These are phyloP conservation scores for Gilbertella persicaria DNA, from an alignment of 371 early-diverging fungal genomes.

Conservation along the genomic window DNA sequence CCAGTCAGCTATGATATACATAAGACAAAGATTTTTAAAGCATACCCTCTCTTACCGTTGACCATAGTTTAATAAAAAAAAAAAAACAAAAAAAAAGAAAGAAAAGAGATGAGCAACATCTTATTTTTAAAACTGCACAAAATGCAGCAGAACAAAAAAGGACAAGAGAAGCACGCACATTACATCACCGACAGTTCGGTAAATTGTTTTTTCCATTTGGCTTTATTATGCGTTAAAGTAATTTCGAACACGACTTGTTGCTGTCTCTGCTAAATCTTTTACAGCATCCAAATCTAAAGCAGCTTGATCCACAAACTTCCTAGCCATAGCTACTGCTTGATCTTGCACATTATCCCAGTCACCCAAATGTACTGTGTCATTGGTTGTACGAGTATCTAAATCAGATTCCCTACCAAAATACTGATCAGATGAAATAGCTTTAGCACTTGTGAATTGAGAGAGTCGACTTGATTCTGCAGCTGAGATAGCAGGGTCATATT, in stretches of 20 bases:
- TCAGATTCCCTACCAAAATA: constrained; percentile 80
- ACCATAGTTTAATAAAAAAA: too few relatives aligned
- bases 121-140: too few relatives aligned
- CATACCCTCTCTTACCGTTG: too few relatives aligned
- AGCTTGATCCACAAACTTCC: constrained; percentile 73
- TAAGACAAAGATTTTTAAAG: too few relatives aligned
- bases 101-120: too few relatives aligned
- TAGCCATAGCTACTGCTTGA: constrained; percentile 67
- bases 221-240: constrained; percentile 23
- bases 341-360: constrained; percentile 58
- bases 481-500: constrained; percentile 63
- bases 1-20: constrained; percentile 26
- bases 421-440: constrained; percentile 78
- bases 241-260: constrained; percentile 41
- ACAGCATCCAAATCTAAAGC: constrained; percentile 72
- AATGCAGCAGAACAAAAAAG: too few relatives aligned
- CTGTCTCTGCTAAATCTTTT: constrained; percentile 71
- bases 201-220: too few relatives aligned
- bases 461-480: constrained; percentile 68
- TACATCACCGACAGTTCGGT: too few relatives aligned
- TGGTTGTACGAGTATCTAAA: constrained; percentile 8
- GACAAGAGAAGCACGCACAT: too few relatives aligned
- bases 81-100: too few relatives aligned
- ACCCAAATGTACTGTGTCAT: constrained; percentile 12
- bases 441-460: constrained; percentile 70